Conservation (phyloP, 179 eudicot genomes). For the Actinidia arguta region DNA sequence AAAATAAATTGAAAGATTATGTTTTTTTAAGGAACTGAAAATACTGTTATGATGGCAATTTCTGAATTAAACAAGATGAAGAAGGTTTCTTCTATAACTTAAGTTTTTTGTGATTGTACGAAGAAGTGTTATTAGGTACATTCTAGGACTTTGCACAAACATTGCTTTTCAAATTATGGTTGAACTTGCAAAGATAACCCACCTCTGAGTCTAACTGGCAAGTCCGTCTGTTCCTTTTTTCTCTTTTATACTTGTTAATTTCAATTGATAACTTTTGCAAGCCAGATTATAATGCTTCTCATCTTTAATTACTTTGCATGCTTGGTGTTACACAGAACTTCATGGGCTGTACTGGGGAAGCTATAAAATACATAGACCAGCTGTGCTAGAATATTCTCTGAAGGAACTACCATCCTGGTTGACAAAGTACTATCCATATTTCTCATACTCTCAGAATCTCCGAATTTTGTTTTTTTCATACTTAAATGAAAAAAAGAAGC, state of each 20-base stretch:
- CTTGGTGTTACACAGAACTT: conserved; percentile 59
- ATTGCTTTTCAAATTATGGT: background rate
- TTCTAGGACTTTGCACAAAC: background rate
- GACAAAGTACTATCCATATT: conserved; percentile 54
- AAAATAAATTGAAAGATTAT: background rate
- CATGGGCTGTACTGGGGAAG: conserved; percentile 99
- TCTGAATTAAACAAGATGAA: background rate
- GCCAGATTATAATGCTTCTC: background rate
- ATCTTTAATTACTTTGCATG: background rate
- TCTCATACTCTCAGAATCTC: conserved; percentile 69
- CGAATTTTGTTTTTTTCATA: background rate
- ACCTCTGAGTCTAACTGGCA: background rate
- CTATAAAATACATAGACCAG: conserved; percentile 67
- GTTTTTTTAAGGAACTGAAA: background rate
- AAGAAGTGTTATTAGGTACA: background rate
- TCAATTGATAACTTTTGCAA: background rate
- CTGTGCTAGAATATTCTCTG: conserved; percentile 71
- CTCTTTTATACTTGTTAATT: background rate
- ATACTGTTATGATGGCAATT: background rate
- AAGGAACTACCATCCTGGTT: conserved; percentile 85
- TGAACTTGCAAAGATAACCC: background rate
- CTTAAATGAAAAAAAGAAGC: background rate
- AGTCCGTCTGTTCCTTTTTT: background rate
- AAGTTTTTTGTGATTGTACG: background rate
- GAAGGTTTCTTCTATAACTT: background rate